Conservation (phyloP, 768 basidiomycete species). For the Punctularia strigosozonata region DNA sequence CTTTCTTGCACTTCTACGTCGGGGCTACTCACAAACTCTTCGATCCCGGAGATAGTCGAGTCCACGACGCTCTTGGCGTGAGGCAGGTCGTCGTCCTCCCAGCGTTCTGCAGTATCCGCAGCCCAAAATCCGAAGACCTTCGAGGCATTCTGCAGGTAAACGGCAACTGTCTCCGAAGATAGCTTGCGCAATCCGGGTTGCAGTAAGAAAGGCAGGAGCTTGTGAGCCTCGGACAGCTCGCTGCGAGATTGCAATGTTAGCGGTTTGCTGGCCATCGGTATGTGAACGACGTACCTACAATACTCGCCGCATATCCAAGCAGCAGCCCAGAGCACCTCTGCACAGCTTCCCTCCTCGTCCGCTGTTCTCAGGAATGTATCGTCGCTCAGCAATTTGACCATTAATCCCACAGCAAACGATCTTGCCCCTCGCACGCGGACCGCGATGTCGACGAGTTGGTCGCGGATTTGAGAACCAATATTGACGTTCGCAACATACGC, state of each 20-base stretch:
- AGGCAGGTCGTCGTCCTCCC: slow-evolving; percentile 62
- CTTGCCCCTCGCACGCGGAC: slow-evolving; percentile 70
- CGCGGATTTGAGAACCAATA: slow-evolving; percentile 65
- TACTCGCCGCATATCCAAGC: slow-evolving; percentile 97
- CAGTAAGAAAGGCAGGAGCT: slow-evolving; percentile 58
- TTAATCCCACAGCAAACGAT: slow-evolving; percentile 70
- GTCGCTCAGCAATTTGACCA: slow-evolving; percentile 74
- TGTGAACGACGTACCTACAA: slow-evolving; percentile 49
- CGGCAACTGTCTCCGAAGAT: slow-evolving; percentile 52
- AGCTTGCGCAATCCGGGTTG: slow-evolving; percentile 45
- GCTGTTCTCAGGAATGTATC: slow-evolving; percentile 60
- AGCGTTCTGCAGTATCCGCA: slow-evolving; percentile 59
- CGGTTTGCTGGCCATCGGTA: neutral
- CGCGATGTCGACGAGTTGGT: slow-evolving; percentile 80
- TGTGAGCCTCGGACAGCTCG: slow-evolving; percentile 69
- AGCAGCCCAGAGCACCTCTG: slow-evolving; percentile 85
- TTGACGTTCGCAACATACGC: slow-evolving; percentile 78
- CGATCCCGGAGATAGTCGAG: slow-evolving; percentile 44
- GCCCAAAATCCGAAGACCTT: slow-evolving; percentile 88
- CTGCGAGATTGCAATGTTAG: slow-evolving; percentile 22
- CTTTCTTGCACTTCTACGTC: slow-evolving; percentile 91
- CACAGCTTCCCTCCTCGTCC: slow-evolving; percentile 60
- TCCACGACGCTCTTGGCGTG: slow-evolving; percentile 57
- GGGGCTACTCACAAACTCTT: slow-evolving; percentile 43
- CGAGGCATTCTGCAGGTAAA: slow-evolving; percentile 71